Evolutionary conservation across 2,329 filamentous ascomycete genomes (phyloP).

Genomic region (Pestalotiopsis sp.): DNA sequence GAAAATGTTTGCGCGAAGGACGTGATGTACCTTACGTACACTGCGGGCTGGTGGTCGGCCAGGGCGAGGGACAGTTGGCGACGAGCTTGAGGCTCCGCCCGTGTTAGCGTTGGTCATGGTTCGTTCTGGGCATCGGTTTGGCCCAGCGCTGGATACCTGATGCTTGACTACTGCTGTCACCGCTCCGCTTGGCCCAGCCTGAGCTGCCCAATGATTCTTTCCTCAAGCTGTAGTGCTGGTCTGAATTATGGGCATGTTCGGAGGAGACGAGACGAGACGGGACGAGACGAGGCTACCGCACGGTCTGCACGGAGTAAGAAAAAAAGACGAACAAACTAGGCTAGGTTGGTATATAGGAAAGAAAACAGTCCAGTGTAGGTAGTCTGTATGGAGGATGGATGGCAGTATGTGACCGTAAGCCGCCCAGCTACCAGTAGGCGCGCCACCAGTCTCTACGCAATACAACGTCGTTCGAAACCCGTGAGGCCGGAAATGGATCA

Average conservation of each 20-base stretch:
- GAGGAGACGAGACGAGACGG: not conserved
- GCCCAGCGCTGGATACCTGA: not conserved
- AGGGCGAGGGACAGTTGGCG: slow-evolving; percentile 11
- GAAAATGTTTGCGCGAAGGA: not conserved
- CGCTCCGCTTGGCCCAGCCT: slow-evolving; percentile 1
- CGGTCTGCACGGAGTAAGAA: not conserved
- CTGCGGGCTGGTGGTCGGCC: slow-evolving; percentile 16
- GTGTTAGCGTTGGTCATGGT: slow-evolving; percentile 10
- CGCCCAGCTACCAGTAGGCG: too few species aligned
- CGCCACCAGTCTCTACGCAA: too few species aligned
- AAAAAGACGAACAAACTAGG: not conserved
- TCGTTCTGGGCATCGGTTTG: slow-evolving; percentile 5
- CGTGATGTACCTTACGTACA: slow-evolving; percentile 11
- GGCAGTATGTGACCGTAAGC: too few species aligned
- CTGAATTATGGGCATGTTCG: not conserved
- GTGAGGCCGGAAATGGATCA: too few species aligned
- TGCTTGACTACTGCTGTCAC: not conserved
- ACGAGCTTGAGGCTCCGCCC: slow-evolving; percentile 16
- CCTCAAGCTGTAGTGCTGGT: not conserved
- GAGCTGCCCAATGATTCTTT: not conserved
- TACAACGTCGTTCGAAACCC: too few species aligned
- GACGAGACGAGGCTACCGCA: not conserved
- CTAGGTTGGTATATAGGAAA: not conserved
- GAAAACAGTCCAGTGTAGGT: not conserved
- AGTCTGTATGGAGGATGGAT: not conserved